These are phyloP conservation scores for Verticillium longisporum DNA, from an alignment of 2,329 filamentous ascomycete genomes.

Conservation along the genomic window DNA sequence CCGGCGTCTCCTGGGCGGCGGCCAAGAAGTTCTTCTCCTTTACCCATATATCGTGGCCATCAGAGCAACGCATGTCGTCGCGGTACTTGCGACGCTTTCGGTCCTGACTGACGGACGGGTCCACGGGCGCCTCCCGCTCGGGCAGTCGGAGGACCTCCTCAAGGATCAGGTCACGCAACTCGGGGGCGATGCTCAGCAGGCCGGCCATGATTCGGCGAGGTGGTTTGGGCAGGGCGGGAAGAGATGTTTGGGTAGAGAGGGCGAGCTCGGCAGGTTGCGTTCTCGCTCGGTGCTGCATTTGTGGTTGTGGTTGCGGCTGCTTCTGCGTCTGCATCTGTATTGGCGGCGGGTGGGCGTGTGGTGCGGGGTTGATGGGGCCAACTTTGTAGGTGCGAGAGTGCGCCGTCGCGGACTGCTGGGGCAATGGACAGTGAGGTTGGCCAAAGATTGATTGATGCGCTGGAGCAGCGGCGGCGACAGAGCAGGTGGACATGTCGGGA, in stretches of 20 bases:
- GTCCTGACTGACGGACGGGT: conserved; percentile 7
- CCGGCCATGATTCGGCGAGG: conserved; percentile 4
- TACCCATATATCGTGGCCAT: conserved; percentile 13
- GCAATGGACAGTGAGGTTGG: neutral
- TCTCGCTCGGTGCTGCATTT: neutral
- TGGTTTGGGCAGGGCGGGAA: neutral
- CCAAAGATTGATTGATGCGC: neutral
- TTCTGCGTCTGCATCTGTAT: neutral
- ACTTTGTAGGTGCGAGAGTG: neutral
- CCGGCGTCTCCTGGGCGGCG: neutral
- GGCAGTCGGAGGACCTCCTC: conserved; percentile 8
- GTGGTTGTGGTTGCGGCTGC: neutral
- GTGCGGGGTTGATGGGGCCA: neutral
- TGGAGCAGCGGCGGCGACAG: neutral
- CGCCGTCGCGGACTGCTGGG: neutral
- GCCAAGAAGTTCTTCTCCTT: neutral
- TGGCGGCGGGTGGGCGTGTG: neutral
- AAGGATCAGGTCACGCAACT: conserved; percentile 11
- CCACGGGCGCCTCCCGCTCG: conserved; percentile 5
- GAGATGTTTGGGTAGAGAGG: neutral
- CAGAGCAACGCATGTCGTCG: conserved; percentile 9
- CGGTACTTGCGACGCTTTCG: conserved; percentile 11
- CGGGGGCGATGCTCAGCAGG: conserved; percentile 10
- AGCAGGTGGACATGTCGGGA: neutral
- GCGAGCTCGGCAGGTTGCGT: neutral